Conservation (phyloP, 2,329 filamentous ascomycete genomes). For the Westerdykella ornata region DNA sequence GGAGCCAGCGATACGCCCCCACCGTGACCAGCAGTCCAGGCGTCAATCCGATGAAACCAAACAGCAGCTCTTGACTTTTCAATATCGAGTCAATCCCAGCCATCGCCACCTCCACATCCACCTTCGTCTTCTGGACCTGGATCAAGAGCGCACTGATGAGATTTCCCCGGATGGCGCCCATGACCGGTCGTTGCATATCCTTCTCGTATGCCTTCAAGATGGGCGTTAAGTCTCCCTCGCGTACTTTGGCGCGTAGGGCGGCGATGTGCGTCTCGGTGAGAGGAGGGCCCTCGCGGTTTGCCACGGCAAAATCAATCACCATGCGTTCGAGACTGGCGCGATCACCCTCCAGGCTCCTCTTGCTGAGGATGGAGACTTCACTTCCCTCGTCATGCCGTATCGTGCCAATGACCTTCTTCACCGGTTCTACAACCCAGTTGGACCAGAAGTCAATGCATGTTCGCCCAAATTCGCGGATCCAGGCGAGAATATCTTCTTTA, state of each 20-base stretch:
- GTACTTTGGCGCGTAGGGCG: conserved; percentile 70
- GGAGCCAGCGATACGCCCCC: conserved; percentile 65
- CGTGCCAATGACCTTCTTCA: conserved; percentile 75
- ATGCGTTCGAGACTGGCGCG: conserved; percentile 89
- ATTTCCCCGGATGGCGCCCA: conserved; percentile 77
- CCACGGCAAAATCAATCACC: conserved; percentile 91
- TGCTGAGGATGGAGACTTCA: conserved; percentile 95
- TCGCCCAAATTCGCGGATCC: conserved; percentile 70
- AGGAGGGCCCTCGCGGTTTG: conserved; percentile 62
- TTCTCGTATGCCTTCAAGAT: conserved; percentile 87
- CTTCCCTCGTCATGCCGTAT: conserved; percentile 89
- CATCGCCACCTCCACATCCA: conserved; percentile 93
- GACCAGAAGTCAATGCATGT: conserved; percentile 87
- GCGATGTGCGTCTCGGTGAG: conserved; percentile 64
- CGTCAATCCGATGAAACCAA: conserved; percentile 90
- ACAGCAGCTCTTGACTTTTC: conserved; percentile 94
- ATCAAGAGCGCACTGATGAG: conserved; percentile 86
- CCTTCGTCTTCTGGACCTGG: conserved; percentile 97
- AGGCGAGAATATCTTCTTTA: conserved; percentile 68
- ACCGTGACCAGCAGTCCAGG: conserved; percentile 85
- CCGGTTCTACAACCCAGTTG: conserved; percentile 91
- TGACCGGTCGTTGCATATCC: conserved; percentile 74
- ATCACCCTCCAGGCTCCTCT: conserved; percentile 82
- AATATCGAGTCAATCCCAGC: conserved; percentile 90
- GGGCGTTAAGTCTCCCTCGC: conserved; percentile 86